These are phyloP conservation scores for Eremochloa ophiuroides DNA, from an alignment of 176 grass and related monocot genomes.

Conservation along the genomic window DNA sequence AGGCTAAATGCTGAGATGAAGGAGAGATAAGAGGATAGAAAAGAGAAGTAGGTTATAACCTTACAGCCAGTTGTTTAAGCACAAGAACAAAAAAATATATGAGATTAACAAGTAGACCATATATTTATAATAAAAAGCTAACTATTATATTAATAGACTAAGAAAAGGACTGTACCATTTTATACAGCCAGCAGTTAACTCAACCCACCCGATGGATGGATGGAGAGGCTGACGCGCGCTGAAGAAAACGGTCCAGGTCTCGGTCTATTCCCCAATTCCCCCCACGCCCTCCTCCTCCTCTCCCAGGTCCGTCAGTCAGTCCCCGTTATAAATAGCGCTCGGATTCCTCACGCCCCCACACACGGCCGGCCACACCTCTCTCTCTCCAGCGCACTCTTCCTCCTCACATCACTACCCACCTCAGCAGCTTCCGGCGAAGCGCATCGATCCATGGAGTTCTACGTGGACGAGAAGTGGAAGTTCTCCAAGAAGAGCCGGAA, in stretches of 20 bases:
- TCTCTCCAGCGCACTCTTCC: constrained; percentile 7
- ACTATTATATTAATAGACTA: too few relatives aligned
- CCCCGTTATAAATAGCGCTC: constrained; percentile 58
- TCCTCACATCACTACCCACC: background rate
- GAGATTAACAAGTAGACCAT: too few relatives aligned
- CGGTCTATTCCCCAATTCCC: background rate
- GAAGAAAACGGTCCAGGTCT: too few relatives aligned
- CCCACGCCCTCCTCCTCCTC: background rate
- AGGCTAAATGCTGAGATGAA: too few relatives aligned
- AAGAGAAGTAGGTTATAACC: too few relatives aligned
- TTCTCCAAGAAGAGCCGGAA: constrained; percentile 83
- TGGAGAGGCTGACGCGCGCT: background rate
- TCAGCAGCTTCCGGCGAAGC: background rate
- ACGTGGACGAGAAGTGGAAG: constrained; percentile 96
- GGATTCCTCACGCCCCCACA: constrained; percentile 37
- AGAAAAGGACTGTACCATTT: too few relatives aligned
- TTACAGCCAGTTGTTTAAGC: too few relatives aligned
- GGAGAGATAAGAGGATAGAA: too few relatives aligned
- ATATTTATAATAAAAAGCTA: too few relatives aligned
- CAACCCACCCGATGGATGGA: background rate
- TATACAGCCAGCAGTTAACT: too few relatives aligned
- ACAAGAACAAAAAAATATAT: too few relatives aligned
- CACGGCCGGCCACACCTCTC: background rate
- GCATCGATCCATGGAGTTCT: constrained; percentile 55
- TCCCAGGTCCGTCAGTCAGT: too few relatives aligned